Evolutionary conservation across 257 asterid genomes (phyloP).

Genomic region (Gentiana dahurica): DNA sequence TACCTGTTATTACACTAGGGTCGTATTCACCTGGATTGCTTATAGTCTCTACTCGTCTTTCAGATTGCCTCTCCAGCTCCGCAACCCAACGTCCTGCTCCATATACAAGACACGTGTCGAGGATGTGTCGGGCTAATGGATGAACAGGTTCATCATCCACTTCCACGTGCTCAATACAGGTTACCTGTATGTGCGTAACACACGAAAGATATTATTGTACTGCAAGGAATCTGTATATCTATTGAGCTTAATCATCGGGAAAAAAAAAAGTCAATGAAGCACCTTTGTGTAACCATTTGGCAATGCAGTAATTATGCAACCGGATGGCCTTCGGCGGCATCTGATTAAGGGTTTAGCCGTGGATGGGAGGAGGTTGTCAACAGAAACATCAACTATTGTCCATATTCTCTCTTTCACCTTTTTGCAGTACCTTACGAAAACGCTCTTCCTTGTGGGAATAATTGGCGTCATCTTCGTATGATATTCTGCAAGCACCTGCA

Average conservation of each 20-base stretch:
- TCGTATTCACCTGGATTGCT: too few relatives aligned
- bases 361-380: constrained; percentile 12
- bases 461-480: constrained; percentile 36
- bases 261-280: too few relatives aligned
- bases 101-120: constrained; percentile 38
- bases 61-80: constrained; percentile 30
- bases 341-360: not conserved
- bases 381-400: constrained; percentile 47
- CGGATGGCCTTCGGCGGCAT: constrained; percentile 52
- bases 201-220: too few relatives aligned
- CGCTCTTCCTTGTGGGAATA: constrained; percentile 32
- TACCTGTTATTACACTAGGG: constrained; percentile 5
- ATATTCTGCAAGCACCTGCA: constrained; percentile 41
- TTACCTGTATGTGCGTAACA: constrained; percentile 17
- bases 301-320: constrained; percentile 36
- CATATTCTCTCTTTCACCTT: constrained; percentile 26
- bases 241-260: too few relatives aligned
- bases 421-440: constrained; percentile 31
- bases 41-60: constrained; percentile 11
- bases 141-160: constrained; percentile 20
- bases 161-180: constrained; percentile 58
- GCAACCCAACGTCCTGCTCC: constrained; percentile 55
- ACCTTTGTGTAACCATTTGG: constrained; percentile 42
- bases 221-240: too few relatives aligned
- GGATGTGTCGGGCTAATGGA: constrained; percentile 25